Evolutionary conservation across 2,329 filamentous ascomycete genomes (phyloP).

Genomic region (Triangularia verruculosa): DNA sequence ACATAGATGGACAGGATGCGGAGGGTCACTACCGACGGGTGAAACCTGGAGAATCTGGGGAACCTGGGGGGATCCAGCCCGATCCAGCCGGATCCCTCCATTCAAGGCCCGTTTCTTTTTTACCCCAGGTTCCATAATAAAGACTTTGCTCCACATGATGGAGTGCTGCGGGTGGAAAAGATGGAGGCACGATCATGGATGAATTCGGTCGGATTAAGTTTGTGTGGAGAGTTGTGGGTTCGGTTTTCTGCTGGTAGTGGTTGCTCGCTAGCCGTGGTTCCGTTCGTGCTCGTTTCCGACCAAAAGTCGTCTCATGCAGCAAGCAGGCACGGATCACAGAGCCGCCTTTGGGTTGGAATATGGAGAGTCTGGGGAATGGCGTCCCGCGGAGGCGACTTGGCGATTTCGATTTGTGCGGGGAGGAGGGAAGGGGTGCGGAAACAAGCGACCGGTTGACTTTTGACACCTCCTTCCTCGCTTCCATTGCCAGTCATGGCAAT

Average conservation of each 20-base stretch:
- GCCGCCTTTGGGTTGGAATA: not conserved
- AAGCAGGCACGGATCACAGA: not conserved
- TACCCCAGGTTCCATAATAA: conserved; percentile 5
- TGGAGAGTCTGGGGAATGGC: not conserved
- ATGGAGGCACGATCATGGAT: not conserved
- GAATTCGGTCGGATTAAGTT: not conserved
- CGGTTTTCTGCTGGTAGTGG: not conserved
- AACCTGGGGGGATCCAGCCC: not conserved
- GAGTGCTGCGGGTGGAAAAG: not conserved
- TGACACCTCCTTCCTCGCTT: not conserved
- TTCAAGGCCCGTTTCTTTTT: not conserved
- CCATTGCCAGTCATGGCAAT: not conserved
- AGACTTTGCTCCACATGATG: not conserved
- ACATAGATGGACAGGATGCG: not conserved
- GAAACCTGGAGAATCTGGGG: not conserved
- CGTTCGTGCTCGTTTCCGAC: not conserved
- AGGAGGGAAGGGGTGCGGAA: not conserved
- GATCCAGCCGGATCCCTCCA: conserved; percentile 3
- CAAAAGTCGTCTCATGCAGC: not conserved
- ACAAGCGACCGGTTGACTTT: not conserved
- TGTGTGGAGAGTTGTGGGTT: not conserved
- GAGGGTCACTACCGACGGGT: not conserved
- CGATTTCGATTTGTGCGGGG: not conserved
- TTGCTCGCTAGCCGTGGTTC: not conserved
- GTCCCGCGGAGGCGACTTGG: not conserved